Evolutionary conservation across 1,284 basidiomycete genomes (phyloP), one percentile per base, ranked within the genome.

Genomic region (Trametes pubescens): DNA sequence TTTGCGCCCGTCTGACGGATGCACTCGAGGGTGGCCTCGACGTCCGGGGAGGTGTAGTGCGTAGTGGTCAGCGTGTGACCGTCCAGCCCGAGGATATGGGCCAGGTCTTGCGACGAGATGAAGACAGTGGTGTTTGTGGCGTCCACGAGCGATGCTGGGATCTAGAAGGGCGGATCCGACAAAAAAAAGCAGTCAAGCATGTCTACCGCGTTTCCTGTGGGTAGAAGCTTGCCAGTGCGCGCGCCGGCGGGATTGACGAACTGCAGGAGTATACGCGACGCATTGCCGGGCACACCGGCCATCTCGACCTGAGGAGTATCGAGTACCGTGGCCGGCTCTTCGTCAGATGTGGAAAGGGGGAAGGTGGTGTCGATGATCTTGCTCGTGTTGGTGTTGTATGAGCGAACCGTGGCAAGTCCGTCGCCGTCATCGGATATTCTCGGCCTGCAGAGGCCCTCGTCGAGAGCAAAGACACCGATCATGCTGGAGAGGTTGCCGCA

Each of bases 61-160:
- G 54, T 34, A 14, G 62, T 34, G 2, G 46, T 55, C 16, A 69
- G 44, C 38, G 43, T 49, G 4, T 52, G 38, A 0, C 43, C 24
- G 1, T 56, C 24, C 5, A 82, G 65, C 13, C 76, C 74, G 32
- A 85, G 75, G n/a, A 77, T 73, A 3, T 62, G 48, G 14, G 73
- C 72, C n/a, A 91, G 74, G 48, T 85, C 82, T 1, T 76, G 64
- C 2, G 79, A 74, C 29, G 73, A 56, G 66, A 91, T 79, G 74
- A 92, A 88, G 6, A 92, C 84, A 6, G 86, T 89, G 0, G 91
- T 90, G 71, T 92, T 92, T 5, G 90, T 89, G 1, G 89, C 90
- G 70, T 93, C 91, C 13, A 92, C 82, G 10, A 89, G 79, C 6
- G 88, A 89, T 0, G 80, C 82, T 8, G 68, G 74, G 46, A 86